Evolutionary conservation across 352 stramenopile genomes (phyloP).

Genomic region (Poterioochromonas sp.): DNA sequence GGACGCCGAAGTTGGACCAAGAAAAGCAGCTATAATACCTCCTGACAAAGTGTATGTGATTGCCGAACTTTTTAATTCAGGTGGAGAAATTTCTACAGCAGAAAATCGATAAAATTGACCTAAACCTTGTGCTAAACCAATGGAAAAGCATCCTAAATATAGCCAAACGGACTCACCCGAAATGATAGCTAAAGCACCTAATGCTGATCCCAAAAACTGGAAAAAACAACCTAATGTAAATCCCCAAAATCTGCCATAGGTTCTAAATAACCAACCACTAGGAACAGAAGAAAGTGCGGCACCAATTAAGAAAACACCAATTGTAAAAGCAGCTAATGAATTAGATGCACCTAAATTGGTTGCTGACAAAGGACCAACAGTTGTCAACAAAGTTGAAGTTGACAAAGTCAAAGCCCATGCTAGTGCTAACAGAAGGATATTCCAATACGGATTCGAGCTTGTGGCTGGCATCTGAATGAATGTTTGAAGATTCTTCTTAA

Average conservation of each 20-base stretch:
- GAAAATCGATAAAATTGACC: slow-evolving; percentile 41
- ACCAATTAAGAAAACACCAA: slow-evolving; percentile 37
- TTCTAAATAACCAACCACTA: slow-evolving; percentile 10
- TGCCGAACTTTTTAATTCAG: slow-evolving; percentile 27
- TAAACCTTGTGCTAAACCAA: slow-evolving; percentile 36
- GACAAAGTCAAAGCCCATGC: slow-evolving; percentile 27
- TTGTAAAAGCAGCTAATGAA: slow-evolving; percentile 33
- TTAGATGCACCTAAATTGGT: slow-evolving; percentile 6
- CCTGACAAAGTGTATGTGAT: slow-evolving; percentile 37
- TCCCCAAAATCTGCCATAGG: slow-evolving; percentile 23
- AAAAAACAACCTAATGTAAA: slow-evolving; percentile 35
- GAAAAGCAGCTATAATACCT: slow-evolving; percentile 37
- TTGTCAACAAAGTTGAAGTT: slow-evolving; percentile 38
- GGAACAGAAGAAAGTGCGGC: slow-evolving; percentile 33
- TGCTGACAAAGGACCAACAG: slow-evolving; percentile 32
- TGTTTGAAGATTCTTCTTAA: no score
- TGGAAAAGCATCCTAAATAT: slow-evolving; percentile 37
- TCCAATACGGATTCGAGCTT: slow-evolving; percentile 36
- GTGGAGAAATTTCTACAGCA: slow-evolving; percentile 35
- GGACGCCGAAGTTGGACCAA: slow-evolving; percentile 30
- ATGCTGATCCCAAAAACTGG: slow-evolving; percentile 25
- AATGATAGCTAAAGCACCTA: slow-evolving; percentile 29
- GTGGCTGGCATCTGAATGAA: no score
- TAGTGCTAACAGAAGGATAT: slow-evolving; percentile 21
- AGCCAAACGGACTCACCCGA: not conserved